Conservation (phyloP, 768 basidiomycete species). For the Boletus rubroflammeus region DNA sequence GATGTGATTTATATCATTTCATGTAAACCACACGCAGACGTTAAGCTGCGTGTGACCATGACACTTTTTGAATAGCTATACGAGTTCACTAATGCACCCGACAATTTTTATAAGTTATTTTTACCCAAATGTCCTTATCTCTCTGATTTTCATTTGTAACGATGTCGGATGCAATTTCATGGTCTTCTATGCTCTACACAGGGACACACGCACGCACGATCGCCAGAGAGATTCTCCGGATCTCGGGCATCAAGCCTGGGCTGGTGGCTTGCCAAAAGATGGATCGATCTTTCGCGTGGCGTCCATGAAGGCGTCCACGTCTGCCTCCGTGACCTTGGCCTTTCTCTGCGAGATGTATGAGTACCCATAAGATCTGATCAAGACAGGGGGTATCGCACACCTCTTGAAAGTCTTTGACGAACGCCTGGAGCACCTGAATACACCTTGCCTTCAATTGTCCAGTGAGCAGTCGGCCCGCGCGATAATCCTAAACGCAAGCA, state of each 20-base stretch:
- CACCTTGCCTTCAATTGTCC: constrained; percentile 89
- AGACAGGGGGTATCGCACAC: constrained; percentile 33
- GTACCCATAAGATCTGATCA: background rate
- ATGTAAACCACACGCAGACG: constrained; percentile 5
- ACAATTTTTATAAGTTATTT: constrained; percentile 1
- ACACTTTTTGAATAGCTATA: background rate
- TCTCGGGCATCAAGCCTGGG: background rate
- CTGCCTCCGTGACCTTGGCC: constrained; percentile 75
- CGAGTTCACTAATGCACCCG: background rate
- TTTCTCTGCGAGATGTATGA: constrained; percentile 52
- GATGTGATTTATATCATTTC: constrained; percentile 15
- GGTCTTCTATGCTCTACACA: background rate
- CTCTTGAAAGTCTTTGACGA: constrained; percentile 85
- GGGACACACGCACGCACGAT: background rate
- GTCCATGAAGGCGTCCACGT: constrained; percentile 79
- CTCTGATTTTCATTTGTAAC: background rate
- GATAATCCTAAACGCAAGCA: constrained; percentile 78
- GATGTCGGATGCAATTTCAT: constrained; percentile 7
- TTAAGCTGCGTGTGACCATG: background rate
- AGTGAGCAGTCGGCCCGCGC: constrained; percentile 80
- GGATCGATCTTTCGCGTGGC: constrained; percentile 69
- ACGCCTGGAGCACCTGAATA: constrained; percentile 76
- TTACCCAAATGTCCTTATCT: constrained; percentile 1
- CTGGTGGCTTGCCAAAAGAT: constrained; percentile 38
- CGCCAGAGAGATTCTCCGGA: background rate